Percentiles rank a stretch among this genome's conserved stretches.
Conservation (phyloP, 31 red algal species). For the Bonnemaisonia californica region DNA sequence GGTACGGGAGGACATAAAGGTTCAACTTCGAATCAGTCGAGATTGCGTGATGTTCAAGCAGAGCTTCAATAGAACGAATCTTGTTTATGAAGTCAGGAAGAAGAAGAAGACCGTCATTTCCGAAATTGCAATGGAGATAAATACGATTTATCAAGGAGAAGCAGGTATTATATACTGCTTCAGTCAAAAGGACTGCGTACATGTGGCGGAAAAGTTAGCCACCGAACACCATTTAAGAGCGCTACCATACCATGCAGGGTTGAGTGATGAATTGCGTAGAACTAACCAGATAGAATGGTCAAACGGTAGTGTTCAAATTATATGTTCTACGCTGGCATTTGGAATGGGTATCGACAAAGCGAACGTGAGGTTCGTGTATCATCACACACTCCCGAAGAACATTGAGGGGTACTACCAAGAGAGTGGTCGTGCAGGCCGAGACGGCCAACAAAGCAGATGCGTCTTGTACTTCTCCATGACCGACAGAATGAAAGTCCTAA, state of each 20-base stretch:
- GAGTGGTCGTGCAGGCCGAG: conserved; percentile 93
- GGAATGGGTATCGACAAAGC: conserved; percentile 99
- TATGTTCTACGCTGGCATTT: conserved; percentile 96
- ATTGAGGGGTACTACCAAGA: conserved; percentile 99
- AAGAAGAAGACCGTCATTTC: conserved; percentile 66
- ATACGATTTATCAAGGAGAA: conserved; percentile 74
- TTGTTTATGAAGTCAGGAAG: conserved; percentile 84
- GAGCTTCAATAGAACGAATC: conserved; percentile 88
- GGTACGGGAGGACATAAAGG: conserved; percentile 89
- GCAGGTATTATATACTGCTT: conserved; percentile 98
- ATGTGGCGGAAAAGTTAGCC: conserved; percentile 62
- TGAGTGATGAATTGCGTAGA: conserved; percentile 58
- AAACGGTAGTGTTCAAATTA: conserved; percentile 56
- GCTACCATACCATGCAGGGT: conserved; percentile 79
- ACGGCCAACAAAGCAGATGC: conserved; percentile 76
- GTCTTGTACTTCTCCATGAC: conserved; percentile 70
- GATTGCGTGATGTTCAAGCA: conserved; percentile 89
- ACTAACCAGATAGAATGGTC: conserved; percentile 72
- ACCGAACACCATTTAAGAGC: conserved; percentile 50
- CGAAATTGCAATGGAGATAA: conserved; percentile 81
- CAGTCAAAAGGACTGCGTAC: conserved; percentile 82
- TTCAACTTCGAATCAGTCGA: conserved; percentile 82
- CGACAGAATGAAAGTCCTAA: conserved; percentile 61
- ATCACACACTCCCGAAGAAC: conserved; percentile 93
- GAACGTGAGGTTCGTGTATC: conserved; percentile 95